Conservation (phyloP, 257 asterid species). For the Linderniella brevidens region DNA sequence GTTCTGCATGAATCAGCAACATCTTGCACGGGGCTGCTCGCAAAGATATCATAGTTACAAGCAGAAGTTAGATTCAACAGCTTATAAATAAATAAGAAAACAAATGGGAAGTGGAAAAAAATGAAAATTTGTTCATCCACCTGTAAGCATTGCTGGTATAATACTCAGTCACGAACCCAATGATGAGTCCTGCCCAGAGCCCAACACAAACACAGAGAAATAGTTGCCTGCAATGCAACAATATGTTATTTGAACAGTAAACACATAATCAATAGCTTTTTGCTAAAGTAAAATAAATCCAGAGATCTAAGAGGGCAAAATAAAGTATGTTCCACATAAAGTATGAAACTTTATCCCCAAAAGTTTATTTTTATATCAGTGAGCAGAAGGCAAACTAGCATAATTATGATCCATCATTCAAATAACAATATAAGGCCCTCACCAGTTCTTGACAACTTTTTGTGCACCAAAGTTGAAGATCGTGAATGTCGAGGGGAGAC, state of each 20-base stretch:
- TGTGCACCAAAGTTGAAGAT: conserved; percentile 66
- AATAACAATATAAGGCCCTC: conserved; percentile 6
- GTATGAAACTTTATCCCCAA: no score
- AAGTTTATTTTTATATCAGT: no score
- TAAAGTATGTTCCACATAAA: no score
- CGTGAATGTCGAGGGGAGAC: conserved; percentile 64
- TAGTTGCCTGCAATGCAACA: conserved; percentile 29
- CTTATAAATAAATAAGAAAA: background rate
- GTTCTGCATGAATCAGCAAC: conserved; percentile 76
- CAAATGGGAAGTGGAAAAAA: background rate
- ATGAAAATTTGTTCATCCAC: conserved; percentile 13
- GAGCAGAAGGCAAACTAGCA: background rate
- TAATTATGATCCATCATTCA: background rate
- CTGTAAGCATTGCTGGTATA: conserved; percentile 68
- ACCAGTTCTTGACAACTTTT: conserved; percentile 57
- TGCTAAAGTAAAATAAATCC: background rate
- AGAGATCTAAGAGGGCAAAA: background rate
- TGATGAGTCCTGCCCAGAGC: conserved; percentile 63
- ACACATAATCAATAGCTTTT: background rate
- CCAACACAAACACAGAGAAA: conserved; percentile 56
- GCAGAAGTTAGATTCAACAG: background rate
- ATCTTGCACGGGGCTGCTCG: conserved; percentile 36
- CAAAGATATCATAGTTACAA: background rate
- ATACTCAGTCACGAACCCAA: conserved; percentile 54
- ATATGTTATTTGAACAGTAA: background rate